These are phyloP conservation scores for Zostera marina DNA, from an alignment of 116 monocot genomes.

Conservation along the genomic window DNA sequence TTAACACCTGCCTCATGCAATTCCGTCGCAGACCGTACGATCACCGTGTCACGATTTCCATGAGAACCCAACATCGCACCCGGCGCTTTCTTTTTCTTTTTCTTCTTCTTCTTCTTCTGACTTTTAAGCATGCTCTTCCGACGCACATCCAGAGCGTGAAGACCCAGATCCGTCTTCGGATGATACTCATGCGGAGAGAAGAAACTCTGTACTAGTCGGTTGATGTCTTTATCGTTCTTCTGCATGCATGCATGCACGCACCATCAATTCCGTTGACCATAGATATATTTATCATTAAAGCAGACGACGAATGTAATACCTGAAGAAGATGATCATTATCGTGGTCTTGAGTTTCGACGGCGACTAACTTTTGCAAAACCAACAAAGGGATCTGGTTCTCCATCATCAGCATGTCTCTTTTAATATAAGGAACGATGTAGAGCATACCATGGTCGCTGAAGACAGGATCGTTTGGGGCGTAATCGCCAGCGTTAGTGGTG, in stretches of 20 bases:
- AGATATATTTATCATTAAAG: conserved; percentile 7
- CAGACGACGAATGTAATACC: too few relatives aligned
- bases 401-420: conserved; percentile 71
- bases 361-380: conserved; percentile 35
- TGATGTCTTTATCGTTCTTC: conserved; percentile 11
- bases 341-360: conserved; percentile 9
- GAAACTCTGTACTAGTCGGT: conserved; percentile 37
- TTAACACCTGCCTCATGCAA: conserved; percentile 58
- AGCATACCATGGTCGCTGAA: conserved; percentile 64
- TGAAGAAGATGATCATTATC: not conserved
- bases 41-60: conserved; percentile 7
- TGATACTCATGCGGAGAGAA: conserved; percentile 8
- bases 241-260: not conserved
- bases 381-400: conserved; percentile 75
- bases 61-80: not conserved
- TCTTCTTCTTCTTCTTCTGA: not conserved
- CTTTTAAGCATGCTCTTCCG: conserved; percentile 27
- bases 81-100: not conserved
- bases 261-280: too few relatives aligned
- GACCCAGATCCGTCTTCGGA: conserved; percentile 18
- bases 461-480: conserved; percentile 53
- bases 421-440: conserved; percentile 40
- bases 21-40: conserved; percentile 43
- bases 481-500: conserved; percentile 11
- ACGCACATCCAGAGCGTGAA: conserved; percentile 45